Evolutionary conservation across 306 rosid genomes (phyloP).

Genomic region (Ormosia emarginata): DNA sequence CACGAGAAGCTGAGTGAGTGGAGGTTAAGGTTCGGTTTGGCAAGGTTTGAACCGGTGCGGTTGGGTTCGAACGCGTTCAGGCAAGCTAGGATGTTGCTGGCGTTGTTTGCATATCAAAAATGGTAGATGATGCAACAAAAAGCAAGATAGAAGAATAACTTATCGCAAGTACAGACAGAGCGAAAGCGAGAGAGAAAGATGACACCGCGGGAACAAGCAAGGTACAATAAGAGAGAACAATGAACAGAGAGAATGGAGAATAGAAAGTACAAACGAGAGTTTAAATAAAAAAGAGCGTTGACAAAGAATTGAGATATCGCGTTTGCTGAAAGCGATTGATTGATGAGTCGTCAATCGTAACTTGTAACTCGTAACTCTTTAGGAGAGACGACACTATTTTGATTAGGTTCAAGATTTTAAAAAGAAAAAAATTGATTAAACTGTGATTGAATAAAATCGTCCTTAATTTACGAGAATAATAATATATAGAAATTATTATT

Average conservation of each 20-base stretch:
- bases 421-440: not conserved
- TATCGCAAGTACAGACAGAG: not conserved
- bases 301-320: not conserved
- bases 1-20: no score
- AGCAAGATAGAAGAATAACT: slow-evolving; percentile 13
- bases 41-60: no score
- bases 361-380: no score
- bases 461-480: no score
- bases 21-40: no score
- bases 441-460: no score
- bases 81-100: no score
- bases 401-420: not conserved
- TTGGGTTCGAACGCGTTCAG: no score
- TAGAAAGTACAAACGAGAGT: not conserved
- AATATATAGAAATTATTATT: no score
- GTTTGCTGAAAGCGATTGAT: not conserved
- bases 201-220: not conserved
- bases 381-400: not conserved
- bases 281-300: slow-evolving; percentile 12
- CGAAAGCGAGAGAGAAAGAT: not conserved
- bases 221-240: not conserved
- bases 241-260: not conserved
- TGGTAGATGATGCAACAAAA: not conserved
- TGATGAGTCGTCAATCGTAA: not conserved
- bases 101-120: no score